Conservation (phyloP, 306 rosid genomes). For the Sophora flavescens region DNA sequence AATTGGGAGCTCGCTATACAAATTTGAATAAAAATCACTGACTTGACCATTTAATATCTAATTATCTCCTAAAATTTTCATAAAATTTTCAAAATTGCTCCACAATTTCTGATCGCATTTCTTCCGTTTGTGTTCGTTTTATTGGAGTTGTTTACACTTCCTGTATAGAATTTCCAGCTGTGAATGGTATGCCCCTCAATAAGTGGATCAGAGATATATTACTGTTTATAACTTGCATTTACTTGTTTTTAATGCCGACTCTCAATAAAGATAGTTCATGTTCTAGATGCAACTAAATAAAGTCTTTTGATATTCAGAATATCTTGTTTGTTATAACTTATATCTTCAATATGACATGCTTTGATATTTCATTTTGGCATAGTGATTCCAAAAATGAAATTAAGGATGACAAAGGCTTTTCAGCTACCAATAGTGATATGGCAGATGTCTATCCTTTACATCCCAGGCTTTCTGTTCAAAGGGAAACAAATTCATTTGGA, state of each 20-base stretch:
- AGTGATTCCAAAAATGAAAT: slow-evolving; percentile 71
- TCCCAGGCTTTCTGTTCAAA: slow-evolving; percentile 81
- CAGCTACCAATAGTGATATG: slow-evolving; percentile 78
- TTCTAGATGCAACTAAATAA: slow-evolving; percentile 20
- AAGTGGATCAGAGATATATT: slow-evolving; percentile 18
- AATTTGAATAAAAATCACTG: slow-evolving; percentile 20
- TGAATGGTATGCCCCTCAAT: slow-evolving; percentile 24
- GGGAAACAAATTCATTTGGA: slow-evolving; percentile 79
- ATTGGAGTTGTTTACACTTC: slow-evolving; percentile 33
- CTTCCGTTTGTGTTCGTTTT: too few species aligned
- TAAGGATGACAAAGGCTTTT: slow-evolving; percentile 76
- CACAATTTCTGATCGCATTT: background rate
- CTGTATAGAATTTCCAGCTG: slow-evolving; percentile 21
- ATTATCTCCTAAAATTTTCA: slow-evolving; percentile 19
- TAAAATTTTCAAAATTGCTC: slow-evolving; percentile 35
- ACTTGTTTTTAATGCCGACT: slow-evolving; percentile 27
- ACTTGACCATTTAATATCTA: slow-evolving; percentile 20
- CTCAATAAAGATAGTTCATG: slow-evolving; percentile 34
- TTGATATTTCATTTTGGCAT: slow-evolving; percentile 68
- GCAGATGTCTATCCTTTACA: slow-evolving; percentile 93
- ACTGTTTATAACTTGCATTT: slow-evolving; percentile 35
- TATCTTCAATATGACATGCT: slow-evolving; percentile 43
- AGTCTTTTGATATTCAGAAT: background rate
- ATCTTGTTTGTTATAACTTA: slow-evolving; percentile 37
- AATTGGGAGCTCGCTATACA: slow-evolving; percentile 11